Evolutionary conservation across 352 stramenopile genomes (phyloP).

Genomic region (Pythium phragmitis): DNA sequence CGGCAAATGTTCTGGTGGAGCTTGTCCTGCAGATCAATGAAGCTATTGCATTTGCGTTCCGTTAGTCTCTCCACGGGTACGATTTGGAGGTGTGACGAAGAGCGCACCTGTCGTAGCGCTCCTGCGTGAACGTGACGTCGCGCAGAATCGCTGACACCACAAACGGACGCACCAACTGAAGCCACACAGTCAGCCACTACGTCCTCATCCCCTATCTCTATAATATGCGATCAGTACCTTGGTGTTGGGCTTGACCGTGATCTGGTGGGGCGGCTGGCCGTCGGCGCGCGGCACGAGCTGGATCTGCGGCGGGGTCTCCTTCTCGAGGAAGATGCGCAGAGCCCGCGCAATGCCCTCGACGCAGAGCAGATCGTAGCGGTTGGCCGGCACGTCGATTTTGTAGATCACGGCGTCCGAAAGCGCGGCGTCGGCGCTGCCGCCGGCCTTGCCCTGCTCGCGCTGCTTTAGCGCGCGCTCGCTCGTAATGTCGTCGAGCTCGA

Average conservation of each 20-base stretch:
- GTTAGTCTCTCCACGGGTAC: neutral
- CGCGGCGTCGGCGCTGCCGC: constrained; percentile 36
- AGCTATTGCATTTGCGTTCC: constrained; percentile 52
- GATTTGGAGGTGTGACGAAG: too few species aligned
- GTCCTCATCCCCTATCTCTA: neutral
- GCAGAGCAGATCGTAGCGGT: constrained; percentile 99
- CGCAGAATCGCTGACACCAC: constrained; percentile 97
- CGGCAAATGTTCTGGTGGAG: constrained; percentile 99
- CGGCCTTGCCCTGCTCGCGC: constrained; percentile 69
- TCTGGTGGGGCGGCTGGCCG: constrained; percentile 63
- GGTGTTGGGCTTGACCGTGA: constrained; percentile 86
- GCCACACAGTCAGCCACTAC: neutral
- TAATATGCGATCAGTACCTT: constrained; percentile 39
- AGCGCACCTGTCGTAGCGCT: constrained; percentile 91
- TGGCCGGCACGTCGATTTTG: constrained; percentile 99
- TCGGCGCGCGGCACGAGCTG: constrained; percentile 54
- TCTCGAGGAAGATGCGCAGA: constrained; percentile 96
- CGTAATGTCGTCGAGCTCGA: constrained; percentile 95
- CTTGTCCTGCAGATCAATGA: constrained; percentile 99
- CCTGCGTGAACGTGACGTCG: constrained; percentile 94
- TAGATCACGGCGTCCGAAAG: constrained; percentile 94
- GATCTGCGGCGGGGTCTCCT: constrained; percentile 91
- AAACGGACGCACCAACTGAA: constrained; percentile 92
- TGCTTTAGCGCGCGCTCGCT: constrained; percentile 87
- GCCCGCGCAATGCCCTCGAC: constrained; percentile 97